Evolutionary conservation across 75 land plant species (phyloP).

Genomic region (Selaginella moellendorffii): DNA sequence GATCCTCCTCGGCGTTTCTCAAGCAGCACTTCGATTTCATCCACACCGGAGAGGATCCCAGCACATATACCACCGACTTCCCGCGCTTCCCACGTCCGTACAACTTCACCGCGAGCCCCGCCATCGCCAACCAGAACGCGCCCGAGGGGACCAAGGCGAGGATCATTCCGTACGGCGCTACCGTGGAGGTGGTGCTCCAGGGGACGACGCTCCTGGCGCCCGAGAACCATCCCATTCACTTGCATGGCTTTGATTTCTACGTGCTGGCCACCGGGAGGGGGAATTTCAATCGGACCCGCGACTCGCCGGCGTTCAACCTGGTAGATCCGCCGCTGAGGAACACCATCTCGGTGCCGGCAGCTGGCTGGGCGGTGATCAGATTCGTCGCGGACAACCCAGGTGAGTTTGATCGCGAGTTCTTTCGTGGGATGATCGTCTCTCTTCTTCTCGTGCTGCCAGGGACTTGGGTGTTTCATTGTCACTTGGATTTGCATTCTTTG

Average conservation of each 20-base stretch:
- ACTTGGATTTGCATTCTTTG: background rate
- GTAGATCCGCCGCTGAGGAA: constrained; percentile 6
- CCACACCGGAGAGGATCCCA: background rate
- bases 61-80: constrained; percentile 30
- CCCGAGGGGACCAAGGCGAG: constrained; percentile 38
- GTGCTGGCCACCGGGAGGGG: constrained; percentile 35
- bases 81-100: constrained; percentile 39
- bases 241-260: constrained; percentile 44
- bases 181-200: constrained; percentile 14
- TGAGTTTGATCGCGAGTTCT: background rate
- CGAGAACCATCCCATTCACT: constrained; percentile 44
- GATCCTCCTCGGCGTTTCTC: constrained; percentile 19
- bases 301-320: constrained; percentile 6
- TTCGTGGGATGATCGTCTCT: background rate
- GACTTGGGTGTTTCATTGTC: background rate
- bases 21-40: background rate
- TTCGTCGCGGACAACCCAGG: constrained; percentile 6
- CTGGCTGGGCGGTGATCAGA: constrained; percentile 9
- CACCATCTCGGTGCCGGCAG: constrained; percentile 2
- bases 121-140: constrained; percentile 36
- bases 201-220: constrained; percentile 28
- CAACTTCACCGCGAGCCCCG: constrained; percentile 60
- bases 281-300: constrained; percentile 18
- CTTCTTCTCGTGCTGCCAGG: background rate
- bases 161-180: background rate